Evolutionary conservation across 2,329 filamentous ascomycete genomes (phyloP), one percentile per base, ranked within the genome.

Genomic region (Escovopsis weberi): DNA sequence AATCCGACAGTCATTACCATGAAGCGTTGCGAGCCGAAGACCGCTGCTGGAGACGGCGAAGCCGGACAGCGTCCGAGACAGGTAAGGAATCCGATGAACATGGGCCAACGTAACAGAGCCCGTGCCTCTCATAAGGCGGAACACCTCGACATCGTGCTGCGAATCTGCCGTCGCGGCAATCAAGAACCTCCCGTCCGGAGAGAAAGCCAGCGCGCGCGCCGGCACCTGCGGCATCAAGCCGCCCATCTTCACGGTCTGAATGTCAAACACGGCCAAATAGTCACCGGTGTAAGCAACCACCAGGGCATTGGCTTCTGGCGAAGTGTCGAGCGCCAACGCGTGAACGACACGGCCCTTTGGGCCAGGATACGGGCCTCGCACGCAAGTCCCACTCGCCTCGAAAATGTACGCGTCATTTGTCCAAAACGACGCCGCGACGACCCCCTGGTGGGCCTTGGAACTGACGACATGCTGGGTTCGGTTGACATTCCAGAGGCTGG

Each of bases 341-440:
- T 37, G 32, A 26, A 43, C 33, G 19, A 42, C 38, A 15, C 36
- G 32, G 15, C 34, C 23, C 33, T 32, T 26, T 10, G 37, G 41
- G 9, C 36, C 41, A 26, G 19, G 26, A 8, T 30, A 39, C 18
- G 18, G 12, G 12, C 41, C 41, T 7, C 19, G 19, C 11, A 39
- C 9, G 33, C 23, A 9, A 12, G 26, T 12, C 8, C 12, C 32
- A 12, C 39, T 10, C 4, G 35, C 32, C 15, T 39, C 37, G 11
- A 43, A 39, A 4, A 39, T 12, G 33, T 43, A 43, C 15, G 35
- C 33, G 7, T 43, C 37, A 4, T 39, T 36, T 10, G 41, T 39
- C 10, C 18, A 34, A 19, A 39, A 43, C 8, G 41, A 18, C 3
- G 28, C 37, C 26, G 41, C 41, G 11, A 39, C 4, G 12, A 39